Evolutionary conservation across 768 basidiomycete species (phyloP).

Genomic region (Hebeloma cylindrosporum): DNA sequence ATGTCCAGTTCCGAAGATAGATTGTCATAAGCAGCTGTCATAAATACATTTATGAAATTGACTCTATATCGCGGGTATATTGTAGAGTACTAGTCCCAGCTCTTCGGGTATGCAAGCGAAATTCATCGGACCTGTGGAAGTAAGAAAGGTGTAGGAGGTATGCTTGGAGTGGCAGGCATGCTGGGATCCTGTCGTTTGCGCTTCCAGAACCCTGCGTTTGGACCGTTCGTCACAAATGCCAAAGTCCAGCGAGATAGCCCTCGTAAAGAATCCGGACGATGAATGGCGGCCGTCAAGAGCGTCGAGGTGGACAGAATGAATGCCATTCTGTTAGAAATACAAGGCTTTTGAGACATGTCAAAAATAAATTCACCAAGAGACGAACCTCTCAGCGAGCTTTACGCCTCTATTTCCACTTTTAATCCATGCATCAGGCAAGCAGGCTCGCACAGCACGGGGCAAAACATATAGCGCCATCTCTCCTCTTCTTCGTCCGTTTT

Average conservation of each 20-base stretch:
- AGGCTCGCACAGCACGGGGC: conserved; percentile 65
- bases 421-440: conserved; percentile 56
- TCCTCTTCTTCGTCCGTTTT: conserved; percentile 66
- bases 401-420: conserved; percentile 41
- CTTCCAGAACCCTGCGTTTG: conserved; percentile 55
- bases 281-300: conserved; percentile 61
- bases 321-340: conserved; percentile 40
- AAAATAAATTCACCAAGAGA: neutral
- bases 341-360: conserved; percentile 2
- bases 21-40: neutral
- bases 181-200: conserved; percentile 34
- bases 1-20: neutral
- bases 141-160: conserved; percentile 20
- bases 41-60: neutral
- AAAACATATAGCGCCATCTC: conserved; percentile 83
- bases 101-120: conserved; percentile 3
- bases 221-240: conserved; percentile 63
- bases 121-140: conserved; percentile 1
- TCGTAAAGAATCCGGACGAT: conserved; percentile 64
- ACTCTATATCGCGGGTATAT: conserved; percentile 1
- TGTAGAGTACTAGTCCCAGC: conserved; percentile 1
- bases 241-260: conserved; percentile 75
- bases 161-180: conserved; percentile 28
- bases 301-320: conserved; percentile 66
- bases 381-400: conserved; percentile 50